Conservation (phyloP, 2,329 filamentous ascomycete genomes). For the Aspergillus felis region DNA sequence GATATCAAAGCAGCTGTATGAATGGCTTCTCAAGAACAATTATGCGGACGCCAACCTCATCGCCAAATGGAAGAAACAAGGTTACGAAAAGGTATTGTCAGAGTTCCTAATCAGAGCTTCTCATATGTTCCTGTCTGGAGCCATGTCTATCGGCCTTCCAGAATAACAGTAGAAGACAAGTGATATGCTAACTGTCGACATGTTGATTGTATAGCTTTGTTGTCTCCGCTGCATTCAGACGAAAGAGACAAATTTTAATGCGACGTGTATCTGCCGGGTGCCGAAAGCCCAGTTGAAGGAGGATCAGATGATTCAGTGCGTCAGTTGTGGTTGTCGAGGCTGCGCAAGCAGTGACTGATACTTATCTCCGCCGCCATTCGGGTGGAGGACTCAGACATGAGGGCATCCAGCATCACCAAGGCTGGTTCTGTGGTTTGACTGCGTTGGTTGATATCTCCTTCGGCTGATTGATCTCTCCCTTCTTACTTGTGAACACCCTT, state of each 20-base stretch:
- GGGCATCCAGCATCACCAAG: neutral
- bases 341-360: slow-evolving; percentile 77
- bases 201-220: slow-evolving; percentile 61
- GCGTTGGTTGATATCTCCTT: neutral
- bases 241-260: slow-evolving; percentile 99
- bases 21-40: slow-evolving; percentile 93
- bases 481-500: neutral
- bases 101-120: slow-evolving; percentile 23
- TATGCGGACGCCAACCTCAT: slow-evolving; percentile 95
- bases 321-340: slow-evolving; percentile 89
- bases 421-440: neutral
- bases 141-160: neutral
- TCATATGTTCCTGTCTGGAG: slow-evolving; percentile 4
- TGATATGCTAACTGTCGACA: neutral
- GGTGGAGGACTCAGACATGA: neutral
- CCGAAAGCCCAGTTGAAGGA: slow-evolving; percentile 87
- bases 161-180: neutral
- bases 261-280: slow-evolving; percentile 94
- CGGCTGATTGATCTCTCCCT: neutral
- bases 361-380: neutral
- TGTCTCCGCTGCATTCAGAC: slow-evolving; percentile 96
- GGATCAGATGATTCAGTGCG: slow-evolving; percentile 84
- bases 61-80: slow-evolving; percentile 99
- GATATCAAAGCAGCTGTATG: slow-evolving; percentile 86
- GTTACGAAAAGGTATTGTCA: slow-evolving; percentile 82